Conservation (phyloP, 1,284 basidiomycete species). For the Lentinus polychrous region DNA sequence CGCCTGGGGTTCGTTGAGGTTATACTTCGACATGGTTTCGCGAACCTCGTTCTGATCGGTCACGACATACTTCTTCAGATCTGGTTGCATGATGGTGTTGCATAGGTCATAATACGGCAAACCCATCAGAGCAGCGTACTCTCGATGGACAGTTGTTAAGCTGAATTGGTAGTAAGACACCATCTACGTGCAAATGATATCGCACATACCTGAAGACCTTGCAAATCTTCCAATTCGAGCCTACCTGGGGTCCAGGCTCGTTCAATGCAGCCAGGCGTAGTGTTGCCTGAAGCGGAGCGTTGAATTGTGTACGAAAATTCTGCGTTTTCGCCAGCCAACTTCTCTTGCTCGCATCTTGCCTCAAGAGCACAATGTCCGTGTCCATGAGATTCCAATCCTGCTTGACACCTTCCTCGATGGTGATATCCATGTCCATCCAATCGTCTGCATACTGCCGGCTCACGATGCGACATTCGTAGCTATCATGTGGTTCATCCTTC, state of each 20-base stretch:
- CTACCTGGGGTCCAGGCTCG: conserved; percentile 56
- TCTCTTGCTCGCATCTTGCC: conserved; percentile 42
- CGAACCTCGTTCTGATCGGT: conserved; percentile 52
- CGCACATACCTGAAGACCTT: conserved; percentile 75
- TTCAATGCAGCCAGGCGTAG: conserved; percentile 40
- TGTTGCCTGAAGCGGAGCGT: conserved; percentile 41
- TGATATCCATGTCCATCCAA: conserved; percentile 69
- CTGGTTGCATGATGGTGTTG: conserved; percentile 63
- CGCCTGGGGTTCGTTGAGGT: conserved; percentile 93
- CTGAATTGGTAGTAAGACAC: conserved; percentile 33
- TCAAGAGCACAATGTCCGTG: conserved; percentile 72
- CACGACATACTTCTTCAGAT: conserved; percentile 41
- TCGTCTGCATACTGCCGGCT: conserved; percentile 64
- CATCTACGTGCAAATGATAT: background rate
- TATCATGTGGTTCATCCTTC: conserved; percentile 55
- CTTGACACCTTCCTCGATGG: conserved; percentile 47
- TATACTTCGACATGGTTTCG: conserved; percentile 64
- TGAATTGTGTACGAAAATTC: conserved; percentile 46
- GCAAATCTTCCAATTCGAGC: conserved; percentile 67
- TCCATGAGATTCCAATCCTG: conserved; percentile 76
- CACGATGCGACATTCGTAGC: conserved; percentile 51
- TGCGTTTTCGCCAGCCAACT: conserved; percentile 75
- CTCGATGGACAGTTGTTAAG: conserved; percentile 86
- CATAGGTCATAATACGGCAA: conserved; percentile 81
- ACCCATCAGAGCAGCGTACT: conserved; percentile 84